These are phyloP conservation scores for Solidago caesia DNA, from an alignment of 129 eudicot genomes.

Conservation along the genomic window DNA sequence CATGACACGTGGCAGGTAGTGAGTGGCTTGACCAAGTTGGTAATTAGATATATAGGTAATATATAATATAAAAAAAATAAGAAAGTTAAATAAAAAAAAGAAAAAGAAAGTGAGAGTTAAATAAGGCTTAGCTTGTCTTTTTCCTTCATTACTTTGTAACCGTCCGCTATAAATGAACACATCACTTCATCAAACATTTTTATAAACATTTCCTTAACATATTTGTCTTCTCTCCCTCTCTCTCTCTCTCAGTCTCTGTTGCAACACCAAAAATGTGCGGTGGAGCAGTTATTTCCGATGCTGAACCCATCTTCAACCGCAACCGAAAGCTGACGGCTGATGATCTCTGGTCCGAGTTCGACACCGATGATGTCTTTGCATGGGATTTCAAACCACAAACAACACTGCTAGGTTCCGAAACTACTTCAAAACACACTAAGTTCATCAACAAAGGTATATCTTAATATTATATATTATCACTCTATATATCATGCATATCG, in stretches of 20 bases:
- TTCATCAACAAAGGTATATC: conserved; percentile 13
- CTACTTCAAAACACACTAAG: conserved; percentile 22
- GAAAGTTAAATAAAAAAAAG: too few species aligned
- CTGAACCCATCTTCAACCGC: conserved; percentile 36
- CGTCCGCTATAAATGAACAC: conserved; percentile 31
- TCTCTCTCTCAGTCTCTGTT: neutral
- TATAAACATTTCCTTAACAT: neutral
- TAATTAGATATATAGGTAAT: too few species aligned
- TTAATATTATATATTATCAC: neutral
- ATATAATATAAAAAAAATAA: too few species aligned
- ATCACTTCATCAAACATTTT: conserved; percentile 9
- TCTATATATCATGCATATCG: neutral
- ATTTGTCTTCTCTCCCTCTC: neutral
- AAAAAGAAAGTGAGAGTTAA: neutral
- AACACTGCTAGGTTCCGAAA: neutral
- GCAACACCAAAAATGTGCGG: conserved; percentile 54
- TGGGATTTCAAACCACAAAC: conserved; percentile 39
- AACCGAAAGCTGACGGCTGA: conserved; percentile 43
- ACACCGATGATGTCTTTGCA: conserved; percentile 36
- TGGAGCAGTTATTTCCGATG: conserved; percentile 64
- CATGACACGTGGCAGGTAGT: too few species aligned
- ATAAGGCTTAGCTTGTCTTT: conserved; percentile 13
- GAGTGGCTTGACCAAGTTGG: too few species aligned
- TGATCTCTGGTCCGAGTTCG: conserved; percentile 58
- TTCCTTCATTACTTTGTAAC: conserved; percentile 22